Evolutionary conservation across 177 flowering plant species (phyloP), one percentile per base, ranked within the genome.

Genomic region (Vitis hybrid): DNA sequence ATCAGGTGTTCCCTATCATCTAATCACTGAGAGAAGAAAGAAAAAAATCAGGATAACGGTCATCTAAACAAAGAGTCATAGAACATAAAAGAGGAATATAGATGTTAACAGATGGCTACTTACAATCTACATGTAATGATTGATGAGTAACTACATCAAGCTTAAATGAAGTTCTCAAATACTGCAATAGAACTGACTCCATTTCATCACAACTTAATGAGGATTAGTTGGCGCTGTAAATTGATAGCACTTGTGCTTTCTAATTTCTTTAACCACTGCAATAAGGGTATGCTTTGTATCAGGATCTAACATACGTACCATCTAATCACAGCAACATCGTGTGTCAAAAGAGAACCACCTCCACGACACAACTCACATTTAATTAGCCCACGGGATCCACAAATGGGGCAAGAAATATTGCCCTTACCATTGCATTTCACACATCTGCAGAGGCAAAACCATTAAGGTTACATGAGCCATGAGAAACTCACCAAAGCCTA

Each of bases 351-450:
- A 72, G 97, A 89, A 54, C 97, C 94, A 74, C 81, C 75, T 71
- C 92, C 92, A 16, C 35, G 70, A 69, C 99, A 93, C 24, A 73
- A 81, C 64, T 78, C 76, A 68, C 99, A 95, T 80, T 91, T 89
- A 46, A 95, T 71, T 13, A 90, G 77, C 59, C 98, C 99, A 69
- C 86, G 90, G 68, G 99, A 91, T 77, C 86, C 89, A 74, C 98
- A 95, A 60, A 86, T 85, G 73, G 72, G 82, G 75, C 99, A 95
- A 58, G 91, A 92, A 79, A 91, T 81, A 81, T 81, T 86, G 32
- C 99, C 99, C 81, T 90, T 89, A 11, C 99, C 95, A 65, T 78
- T 75, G 72, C 98, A 95, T 64, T 78, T 86, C 60, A 35, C 32
- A 75, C 99, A 95, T 78, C 99, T 95, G 85, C 80, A 78, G 46